phyloP scores from a whole-genome alignment of 192 early-diverging fungal species.

The Fimicolochytrium jonesii region DNA sequence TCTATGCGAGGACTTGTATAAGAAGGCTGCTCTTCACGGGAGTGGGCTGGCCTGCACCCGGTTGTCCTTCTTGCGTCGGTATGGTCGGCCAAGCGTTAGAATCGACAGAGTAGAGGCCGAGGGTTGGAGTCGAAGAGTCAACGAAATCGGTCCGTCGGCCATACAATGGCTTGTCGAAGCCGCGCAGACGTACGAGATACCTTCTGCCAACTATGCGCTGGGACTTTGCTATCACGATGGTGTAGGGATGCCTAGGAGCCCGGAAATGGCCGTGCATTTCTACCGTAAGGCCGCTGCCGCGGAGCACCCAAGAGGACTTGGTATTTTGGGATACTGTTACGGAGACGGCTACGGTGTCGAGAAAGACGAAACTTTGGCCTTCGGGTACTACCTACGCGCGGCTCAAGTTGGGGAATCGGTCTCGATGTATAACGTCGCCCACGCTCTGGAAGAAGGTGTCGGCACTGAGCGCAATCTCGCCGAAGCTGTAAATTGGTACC shows the following conservation, averaged over 20 bases:
- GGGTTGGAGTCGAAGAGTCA: slow-evolving; percentile 63
- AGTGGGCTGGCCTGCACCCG: slow-evolving; percentile 66
- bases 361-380: slow-evolving; percentile 60
- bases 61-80: slow-evolving; percentile 71
- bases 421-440: slow-evolving; percentile 59
- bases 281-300: slow-evolving; percentile 57
- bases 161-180: slow-evolving; percentile 63
- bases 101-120: slow-evolving; percentile 81
- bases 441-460: slow-evolving; percentile 56
- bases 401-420: slow-evolving; percentile 45
- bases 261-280: slow-evolving; percentile 61
- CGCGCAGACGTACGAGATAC: slow-evolving; percentile 50
- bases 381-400: slow-evolving; percentile 50
- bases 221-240: slow-evolving; percentile 86
- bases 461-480: slow-evolving; percentile 32
- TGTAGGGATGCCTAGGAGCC: slow-evolving; percentile 60
- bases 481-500: slow-evolving; percentile 59
- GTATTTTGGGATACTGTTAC: slow-evolving; percentile 79
- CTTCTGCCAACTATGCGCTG: slow-evolving; percentile 65
- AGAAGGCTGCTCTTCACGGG: slow-evolving; percentile 54
- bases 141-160: slow-evolving; percentile 48
- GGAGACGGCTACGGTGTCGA: slow-evolving; percentile 78
- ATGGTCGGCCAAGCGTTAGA: slow-evolving; percentile 71
- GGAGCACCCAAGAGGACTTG: slow-evolving; percentile 48
- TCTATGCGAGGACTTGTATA: slow-evolving; percentile 62